A percentile compares a stretch with the other conserved stretches of the same genome.
phyloP scores from a whole-genome alignment of 2,329 filamentous ascomycete species.

The Colletotrichum nymphaeae region DNA sequence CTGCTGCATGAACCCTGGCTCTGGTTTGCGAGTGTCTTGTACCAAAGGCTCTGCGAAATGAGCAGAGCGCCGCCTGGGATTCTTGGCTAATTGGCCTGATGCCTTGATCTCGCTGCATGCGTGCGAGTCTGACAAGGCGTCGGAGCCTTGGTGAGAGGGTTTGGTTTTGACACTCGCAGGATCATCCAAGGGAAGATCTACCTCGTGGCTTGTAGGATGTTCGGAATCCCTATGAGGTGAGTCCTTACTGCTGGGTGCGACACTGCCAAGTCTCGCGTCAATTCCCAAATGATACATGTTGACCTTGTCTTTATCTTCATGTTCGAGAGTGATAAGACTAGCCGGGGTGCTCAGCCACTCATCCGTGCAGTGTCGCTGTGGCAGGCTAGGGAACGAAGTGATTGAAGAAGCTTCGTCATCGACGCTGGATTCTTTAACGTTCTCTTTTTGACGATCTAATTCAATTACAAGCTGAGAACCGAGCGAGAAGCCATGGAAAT shows the following conservation, averaged over 20 bases:
- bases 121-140: neutral
- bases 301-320: neutral
- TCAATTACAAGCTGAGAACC: neutral
- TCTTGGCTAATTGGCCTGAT: neutral
- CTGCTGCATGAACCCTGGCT: conserved; percentile 12
- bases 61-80: neutral
- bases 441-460: neutral
- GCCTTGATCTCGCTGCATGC: neutral
- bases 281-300: conserved; percentile 44
- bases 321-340: conserved; percentile 12
- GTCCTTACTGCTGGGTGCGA: conserved; percentile 29
- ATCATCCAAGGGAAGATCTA: conserved; percentile 33
- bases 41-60: neutral
- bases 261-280: conserved; percentile 43
- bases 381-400: conserved; percentile 48
- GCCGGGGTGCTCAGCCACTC: conserved; percentile 45
- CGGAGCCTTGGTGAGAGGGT: neutral
- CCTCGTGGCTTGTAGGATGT: conserved; percentile 35
- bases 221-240: conserved; percentile 32
- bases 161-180: neutral
- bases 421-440: neutral
- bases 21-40: neutral
- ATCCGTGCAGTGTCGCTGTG: conserved; percentile 44
- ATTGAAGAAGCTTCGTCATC: conserved; percentile 33
- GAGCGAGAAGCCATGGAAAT: neutral